Conservation (phyloP, 2,329 filamentous ascomycete species). For the Rhynchosporium agropyri region DNA sequence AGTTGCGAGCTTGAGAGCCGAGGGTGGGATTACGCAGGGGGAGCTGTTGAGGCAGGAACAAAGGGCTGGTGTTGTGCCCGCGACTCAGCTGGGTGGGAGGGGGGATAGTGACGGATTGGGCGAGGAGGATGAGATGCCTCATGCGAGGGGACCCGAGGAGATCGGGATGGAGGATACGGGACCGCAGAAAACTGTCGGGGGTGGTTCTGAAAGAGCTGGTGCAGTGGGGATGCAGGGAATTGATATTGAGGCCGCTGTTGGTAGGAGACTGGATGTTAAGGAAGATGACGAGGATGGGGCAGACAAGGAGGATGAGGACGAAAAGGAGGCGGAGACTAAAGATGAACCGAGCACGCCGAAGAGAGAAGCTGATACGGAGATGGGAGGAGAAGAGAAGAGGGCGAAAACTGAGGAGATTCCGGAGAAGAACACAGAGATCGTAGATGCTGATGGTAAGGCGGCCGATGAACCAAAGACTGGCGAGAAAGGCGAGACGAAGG, state of each 20-base stretch:
- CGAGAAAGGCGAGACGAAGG: slow-evolving; percentile 30
- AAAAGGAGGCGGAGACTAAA: slow-evolving; percentile 54
- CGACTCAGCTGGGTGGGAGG: slow-evolving; percentile 54
- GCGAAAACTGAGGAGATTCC: slow-evolving; percentile 48
- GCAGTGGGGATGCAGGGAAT: slow-evolving; percentile 55
- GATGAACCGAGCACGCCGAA: slow-evolving; percentile 39
- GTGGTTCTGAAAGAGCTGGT: slow-evolving; percentile 42
- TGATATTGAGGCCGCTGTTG: slow-evolving; percentile 63
- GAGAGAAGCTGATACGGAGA: slow-evolving; percentile 36
- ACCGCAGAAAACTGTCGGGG: slow-evolving; percentile 55
- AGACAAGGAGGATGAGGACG: slow-evolving; percentile 44
- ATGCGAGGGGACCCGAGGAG: slow-evolving; percentile 81
- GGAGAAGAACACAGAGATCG: slow-evolving; percentile 20
- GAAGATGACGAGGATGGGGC: slow-evolving; percentile 40
- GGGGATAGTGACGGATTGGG: slow-evolving; percentile 43
- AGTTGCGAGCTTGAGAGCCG: slow-evolving; percentile 38
- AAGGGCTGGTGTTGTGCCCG: slow-evolving; percentile 75
- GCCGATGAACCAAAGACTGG: slow-evolving; percentile 27
- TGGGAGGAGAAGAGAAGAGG: slow-evolving; percentile 50
- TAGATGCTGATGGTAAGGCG: slow-evolving; percentile 32
- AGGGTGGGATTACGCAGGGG: slow-evolving; percentile 72
- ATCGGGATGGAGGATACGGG: slow-evolving; percentile 88
- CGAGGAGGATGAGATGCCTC: slow-evolving; percentile 68
- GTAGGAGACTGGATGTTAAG: slow-evolving; percentile 49
- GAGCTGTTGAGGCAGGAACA: slow-evolving; percentile 87